Percentiles rank a stretch among this genome's conserved stretches.
These are phyloP conservation scores for Pezicula carpinea DNA, from an alignment of 2,329 filamentous ascomycete species.

Conservation along the genomic window DNA sequence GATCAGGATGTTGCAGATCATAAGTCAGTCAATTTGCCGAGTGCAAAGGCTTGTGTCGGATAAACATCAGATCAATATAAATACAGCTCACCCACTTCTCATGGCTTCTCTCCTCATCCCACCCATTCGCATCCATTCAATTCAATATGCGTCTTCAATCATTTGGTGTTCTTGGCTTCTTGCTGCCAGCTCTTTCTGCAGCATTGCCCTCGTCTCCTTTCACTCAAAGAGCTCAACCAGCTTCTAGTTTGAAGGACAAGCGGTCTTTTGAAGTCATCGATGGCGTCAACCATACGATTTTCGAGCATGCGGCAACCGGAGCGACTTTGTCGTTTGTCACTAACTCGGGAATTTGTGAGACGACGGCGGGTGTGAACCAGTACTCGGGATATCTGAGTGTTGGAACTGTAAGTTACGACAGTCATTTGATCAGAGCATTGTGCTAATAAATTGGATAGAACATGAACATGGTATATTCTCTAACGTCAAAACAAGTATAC, in stretches of 20 bases:
- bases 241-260: conserved; percentile 21
- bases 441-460: conserved; percentile 22
- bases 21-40: no score
- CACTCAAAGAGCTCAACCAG: conserved; percentile 2
- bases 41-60: no score
- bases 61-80: no score
- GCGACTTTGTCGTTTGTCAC: conserved; percentile 42
- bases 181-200: conserved; percentile 7
- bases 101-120: neutral
- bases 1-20: no score
- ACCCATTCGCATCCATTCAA: neutral
- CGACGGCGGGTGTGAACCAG: conserved; percentile 43
- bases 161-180: conserved; percentile 5
- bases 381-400: conserved; percentile 47
- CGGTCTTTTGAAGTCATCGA: conserved; percentile 28
- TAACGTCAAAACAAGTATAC: neutral
- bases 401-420: conserved; percentile 23
- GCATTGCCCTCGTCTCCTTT: conserved; percentile 10
- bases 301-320: conserved; percentile 42
- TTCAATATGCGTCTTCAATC: conserved; percentile 12
- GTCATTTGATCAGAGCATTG: conserved; percentile 21
- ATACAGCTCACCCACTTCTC: neutral
- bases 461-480: conserved; percentile 38
- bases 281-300: conserved; percentile 39
- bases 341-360: conserved; percentile 48